Base-by-base conservation (phyloP, 805 yeast genomes). In the Yarrowia porcina region DNA sequence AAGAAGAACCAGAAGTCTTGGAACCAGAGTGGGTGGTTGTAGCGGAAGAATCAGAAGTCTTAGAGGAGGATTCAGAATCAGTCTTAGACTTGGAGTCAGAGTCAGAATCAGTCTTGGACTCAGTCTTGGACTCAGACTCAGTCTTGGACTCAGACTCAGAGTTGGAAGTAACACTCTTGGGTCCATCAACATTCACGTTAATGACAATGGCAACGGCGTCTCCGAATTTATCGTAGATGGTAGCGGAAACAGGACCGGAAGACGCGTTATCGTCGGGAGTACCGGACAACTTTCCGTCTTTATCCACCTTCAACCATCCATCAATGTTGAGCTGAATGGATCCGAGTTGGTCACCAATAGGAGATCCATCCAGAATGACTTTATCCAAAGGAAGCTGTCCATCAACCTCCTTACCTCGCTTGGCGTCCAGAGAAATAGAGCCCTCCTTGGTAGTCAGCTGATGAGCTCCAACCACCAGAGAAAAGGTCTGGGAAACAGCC, bases 391-490 rank as follows among this genome's bases (percentile, higher is more conserved):
- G 97, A 21, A 91, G 76, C 1, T 78, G 72, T 64, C 83, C 79
- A 25, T 78, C 70, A 68, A 93, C 79, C 0, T 73, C 68, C 33
- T 82, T 80, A 50, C 84, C 83, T 21, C 80, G 81, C 7, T 94
- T 87, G 2, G 90, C 92, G 68, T 89, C 88, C 64, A 89, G 78
- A 28, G 83, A 74, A 1, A 83, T 79, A 52, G 81, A 80, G 64
- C 88, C 82, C 38, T 84, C 71, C 21, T 85, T 78, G 1, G 94
- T 86, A 38, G 90, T 80, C 66, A 94, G 79, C 66, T 83, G 86
- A 72, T 94, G 97, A 10, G 96, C 97, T 42, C 99, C 99, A 36
- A 93, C 87, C 25, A 87, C 77, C 36, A 94, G 76, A 65, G 83
- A 79, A 76, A 94, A 94, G 30, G 81, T 75, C 2, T 88, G 86